Evolutionary conservation across 1,139 yeast species (phyloP).

Genomic region (Kodamaea derodonti): DNA sequence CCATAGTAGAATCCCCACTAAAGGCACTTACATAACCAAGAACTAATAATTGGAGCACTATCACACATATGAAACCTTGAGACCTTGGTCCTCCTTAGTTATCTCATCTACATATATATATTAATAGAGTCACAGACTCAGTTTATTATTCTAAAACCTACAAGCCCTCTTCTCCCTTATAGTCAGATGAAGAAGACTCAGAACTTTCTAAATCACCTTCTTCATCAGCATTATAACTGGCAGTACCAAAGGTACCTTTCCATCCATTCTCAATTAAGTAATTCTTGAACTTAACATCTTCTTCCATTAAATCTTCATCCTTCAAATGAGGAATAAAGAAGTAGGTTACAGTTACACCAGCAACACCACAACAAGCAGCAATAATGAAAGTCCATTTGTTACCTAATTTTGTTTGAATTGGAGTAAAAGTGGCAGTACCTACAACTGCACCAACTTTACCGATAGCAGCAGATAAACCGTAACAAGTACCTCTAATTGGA

Average conservation of each 20-base stretch:
- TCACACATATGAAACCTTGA: no score
- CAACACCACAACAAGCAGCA: constrained; percentile 67
- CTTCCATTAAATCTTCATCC: constrained; percentile 63
- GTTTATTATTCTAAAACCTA: no score
- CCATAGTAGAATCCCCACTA: no score
- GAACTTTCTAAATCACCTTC: constrained; percentile 8
- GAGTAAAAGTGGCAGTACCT: constrained; percentile 44
- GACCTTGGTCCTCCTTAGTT: no score
- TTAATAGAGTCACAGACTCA: no score
- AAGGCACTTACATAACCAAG: no score
- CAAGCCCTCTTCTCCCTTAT: neutral
- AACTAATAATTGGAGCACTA: no score
- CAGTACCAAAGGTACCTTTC: constrained; percentile 55
- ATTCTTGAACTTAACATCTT: constrained; percentile 60
- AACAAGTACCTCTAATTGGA: constrained; percentile 66
- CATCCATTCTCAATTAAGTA: constrained; percentile 63
- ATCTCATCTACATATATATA: no score
- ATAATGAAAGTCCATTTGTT: constrained; percentile 42
- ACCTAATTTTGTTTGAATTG: constrained; percentile 32
- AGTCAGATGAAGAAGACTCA: neutral
- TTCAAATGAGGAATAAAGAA: constrained; percentile 63
- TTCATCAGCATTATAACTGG: constrained; percentile 18
- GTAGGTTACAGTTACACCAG: constrained; percentile 59
- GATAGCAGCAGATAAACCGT: constrained; percentile 46
- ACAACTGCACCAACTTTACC: constrained; percentile 51